phyloP scores from a whole-genome alignment of 1,284 basidiomycete species.

The Marasmius fiardii region DNA sequence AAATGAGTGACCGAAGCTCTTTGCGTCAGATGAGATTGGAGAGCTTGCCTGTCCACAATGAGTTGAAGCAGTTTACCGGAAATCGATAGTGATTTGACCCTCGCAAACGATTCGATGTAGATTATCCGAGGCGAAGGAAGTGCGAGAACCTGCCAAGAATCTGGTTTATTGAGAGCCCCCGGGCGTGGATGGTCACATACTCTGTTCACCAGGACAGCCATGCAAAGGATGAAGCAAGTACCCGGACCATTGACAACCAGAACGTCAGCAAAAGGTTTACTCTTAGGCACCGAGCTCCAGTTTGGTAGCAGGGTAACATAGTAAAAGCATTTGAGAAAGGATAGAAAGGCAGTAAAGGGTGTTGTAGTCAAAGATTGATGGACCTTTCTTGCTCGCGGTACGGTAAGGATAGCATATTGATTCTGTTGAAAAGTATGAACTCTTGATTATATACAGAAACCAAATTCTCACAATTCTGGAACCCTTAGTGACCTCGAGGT shows the following conservation, averaged over 20 bases:
- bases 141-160: conserved; percentile 66
- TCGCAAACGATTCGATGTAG: conserved; percentile 95
- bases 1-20: too few species aligned
- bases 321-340: conserved; percentile 57
- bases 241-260: conserved; percentile 95
- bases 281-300: not conserved
- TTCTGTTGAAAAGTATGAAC: not conserved
- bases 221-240: conserved; percentile 83
- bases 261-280: conserved; percentile 61
- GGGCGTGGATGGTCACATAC: conserved; percentile 44
- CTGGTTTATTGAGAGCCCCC: conserved; percentile 5
- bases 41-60: conserved; percentile 72
- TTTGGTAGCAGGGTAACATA: conserved; percentile 54
- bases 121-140: conserved; percentile 72
- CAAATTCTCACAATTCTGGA: conserved; percentile 3
- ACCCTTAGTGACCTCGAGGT: conserved; percentile 51
- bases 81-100: conserved; percentile 80
- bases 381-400: conserved; percentile 85
- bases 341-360: conserved; percentile 58
- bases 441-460: not conserved
- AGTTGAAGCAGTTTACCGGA: conserved; percentile 74
- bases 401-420: conserved; percentile 52
- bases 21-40: too few species aligned
- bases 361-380: conserved; percentile 76
- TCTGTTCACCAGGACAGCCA: conserved; percentile 70